Conservation (phyloP, 371 early-diverging fungal genomes). For the Lichtheimia ornata region DNA sequence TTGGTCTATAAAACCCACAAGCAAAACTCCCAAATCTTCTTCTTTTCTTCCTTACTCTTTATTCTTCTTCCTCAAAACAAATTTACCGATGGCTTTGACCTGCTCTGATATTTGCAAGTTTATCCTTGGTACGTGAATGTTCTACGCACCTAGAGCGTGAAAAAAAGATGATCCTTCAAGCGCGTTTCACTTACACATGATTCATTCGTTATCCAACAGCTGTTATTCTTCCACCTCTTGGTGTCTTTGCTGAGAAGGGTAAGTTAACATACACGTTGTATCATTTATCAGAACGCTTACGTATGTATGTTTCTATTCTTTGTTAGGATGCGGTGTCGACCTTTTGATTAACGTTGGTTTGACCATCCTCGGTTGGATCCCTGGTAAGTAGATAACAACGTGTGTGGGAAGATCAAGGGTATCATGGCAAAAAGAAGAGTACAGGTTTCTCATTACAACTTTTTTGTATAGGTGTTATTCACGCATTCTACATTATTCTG, state of each 20-base stretch:
- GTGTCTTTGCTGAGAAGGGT: constrained; percentile 52
- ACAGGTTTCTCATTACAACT: background rate
- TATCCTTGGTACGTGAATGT: constrained; percentile 11
- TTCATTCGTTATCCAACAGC: constrained; percentile 15
- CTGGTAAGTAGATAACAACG: constrained; percentile 56
- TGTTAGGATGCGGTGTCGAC: constrained; percentile 60
- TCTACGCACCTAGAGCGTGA: background rate
- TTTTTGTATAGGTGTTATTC: constrained; percentile 4
- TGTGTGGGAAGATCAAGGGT: background rate
- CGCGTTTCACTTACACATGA: too few species aligned
- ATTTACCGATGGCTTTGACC: constrained; percentile 16
- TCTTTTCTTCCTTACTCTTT: constrained; percentile 1
- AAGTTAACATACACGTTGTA: background rate
- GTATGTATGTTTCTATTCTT: background rate
- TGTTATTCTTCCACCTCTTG: constrained; percentile 68
- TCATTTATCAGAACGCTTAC: too few species aligned
- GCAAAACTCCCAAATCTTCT: background rate
- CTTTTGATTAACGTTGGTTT: constrained; percentile 76
- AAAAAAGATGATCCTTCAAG: too few species aligned
- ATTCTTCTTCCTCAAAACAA: too few species aligned
- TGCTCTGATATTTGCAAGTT: constrained; percentile 16
- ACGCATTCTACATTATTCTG: constrained; percentile 18
- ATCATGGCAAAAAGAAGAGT: background rate
- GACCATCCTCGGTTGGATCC: constrained; percentile 79
- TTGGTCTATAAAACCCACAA: too few species aligned